These are phyloP conservation scores for Trypanosoma mega DNA, from an alignment of 208 protist genomes.

Conservation along the genomic window DNA sequence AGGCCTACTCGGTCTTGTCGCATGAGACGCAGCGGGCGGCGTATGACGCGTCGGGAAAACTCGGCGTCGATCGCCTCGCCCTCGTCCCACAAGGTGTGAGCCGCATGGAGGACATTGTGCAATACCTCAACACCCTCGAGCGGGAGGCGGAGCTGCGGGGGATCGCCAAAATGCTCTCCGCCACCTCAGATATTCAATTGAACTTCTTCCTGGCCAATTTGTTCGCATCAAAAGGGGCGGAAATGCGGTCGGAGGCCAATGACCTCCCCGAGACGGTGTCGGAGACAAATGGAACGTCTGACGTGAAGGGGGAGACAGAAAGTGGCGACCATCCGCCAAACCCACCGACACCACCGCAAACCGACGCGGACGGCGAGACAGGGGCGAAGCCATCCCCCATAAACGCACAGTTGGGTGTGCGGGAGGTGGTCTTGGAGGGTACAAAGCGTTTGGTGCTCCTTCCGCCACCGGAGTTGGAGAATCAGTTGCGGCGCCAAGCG, in stretches of 20 bases:
- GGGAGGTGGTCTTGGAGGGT: conserved; percentile 59
- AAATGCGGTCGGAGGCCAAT: no score
- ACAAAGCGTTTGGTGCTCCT: conserved; percentile 55
- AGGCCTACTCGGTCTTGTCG: conserved; percentile 78
- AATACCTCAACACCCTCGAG: conserved; percentile 62
- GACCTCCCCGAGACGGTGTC: no score
- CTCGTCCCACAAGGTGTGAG: conserved; percentile 53
- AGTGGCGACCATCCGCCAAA: no score
- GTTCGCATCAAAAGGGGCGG: conserved; percentile 27
- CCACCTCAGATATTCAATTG: conserved; percentile 42
- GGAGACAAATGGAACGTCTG: no score
- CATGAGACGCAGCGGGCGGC: conserved; percentile 69
- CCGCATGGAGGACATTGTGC: conserved; percentile 45
- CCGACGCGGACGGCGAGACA: neutral
- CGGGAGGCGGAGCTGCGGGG: conserved; percentile 53
- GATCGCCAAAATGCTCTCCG: conserved; percentile 58
- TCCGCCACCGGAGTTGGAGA: conserved; percentile 44
- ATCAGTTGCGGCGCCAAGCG: conserved; percentile 39
- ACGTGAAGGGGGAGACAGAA: neutral
- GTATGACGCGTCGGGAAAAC: conserved; percentile 65
- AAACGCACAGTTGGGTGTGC: conserved; percentile 36
- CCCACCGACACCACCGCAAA: no score
- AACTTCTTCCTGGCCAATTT: conserved; percentile 58
- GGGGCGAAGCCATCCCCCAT: neutral
- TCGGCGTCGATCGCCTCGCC: conserved; percentile 44